Conservation (phyloP, 352 stramenopile species). For the Phytopythium kandeliae region DNA sequence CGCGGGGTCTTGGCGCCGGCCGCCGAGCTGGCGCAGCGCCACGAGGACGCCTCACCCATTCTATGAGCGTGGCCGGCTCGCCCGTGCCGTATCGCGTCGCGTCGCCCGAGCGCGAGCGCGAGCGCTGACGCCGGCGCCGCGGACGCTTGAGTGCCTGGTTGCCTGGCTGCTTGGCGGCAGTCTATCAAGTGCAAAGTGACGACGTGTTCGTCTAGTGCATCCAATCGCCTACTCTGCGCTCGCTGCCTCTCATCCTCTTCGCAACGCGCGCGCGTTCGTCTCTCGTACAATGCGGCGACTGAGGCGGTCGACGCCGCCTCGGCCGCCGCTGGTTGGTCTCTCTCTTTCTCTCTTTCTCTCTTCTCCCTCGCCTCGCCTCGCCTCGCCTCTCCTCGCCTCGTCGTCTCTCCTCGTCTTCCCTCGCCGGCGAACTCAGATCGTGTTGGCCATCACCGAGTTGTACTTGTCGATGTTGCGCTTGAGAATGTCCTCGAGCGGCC, state of each 20-base stretch:
- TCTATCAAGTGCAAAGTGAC: slow-evolving; percentile 3
- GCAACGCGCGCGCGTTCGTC: too few relatives aligned
- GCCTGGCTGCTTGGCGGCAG: too few relatives aligned
- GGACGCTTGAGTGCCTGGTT: too few relatives aligned
- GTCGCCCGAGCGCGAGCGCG: too few relatives aligned
- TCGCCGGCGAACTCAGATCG: slow-evolving; percentile 51
- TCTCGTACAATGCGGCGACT: too few relatives aligned
- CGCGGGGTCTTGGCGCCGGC: slow-evolving; percentile 33
- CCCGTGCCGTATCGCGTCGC: too few relatives aligned
- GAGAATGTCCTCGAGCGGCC: slow-evolving; percentile 85
- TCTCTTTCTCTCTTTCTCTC: background rate
- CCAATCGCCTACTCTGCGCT: background rate
- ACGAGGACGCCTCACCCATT: slow-evolving; percentile 48
- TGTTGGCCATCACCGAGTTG: slow-evolving; percentile 88
- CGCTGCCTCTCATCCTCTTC: too few relatives aligned
- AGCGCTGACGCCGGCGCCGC: too few relatives aligned
- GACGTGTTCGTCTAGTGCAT: background rate
- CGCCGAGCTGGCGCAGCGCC: slow-evolving; percentile 22
- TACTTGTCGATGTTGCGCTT: slow-evolving; percentile 91
- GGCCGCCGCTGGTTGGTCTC: too few relatives aligned
- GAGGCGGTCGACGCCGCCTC: background rate
- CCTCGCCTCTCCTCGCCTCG: too few relatives aligned
- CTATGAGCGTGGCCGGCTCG: slow-evolving; percentile 38
- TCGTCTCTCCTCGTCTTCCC: background rate
- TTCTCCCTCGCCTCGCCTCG: too few relatives aligned